Percentiles rank a stretch among this genome's conserved stretches.
phyloP scores from a whole-genome alignment of 169 alveolate genomes.

The Cryptosporidium xiaoi region DNA sequence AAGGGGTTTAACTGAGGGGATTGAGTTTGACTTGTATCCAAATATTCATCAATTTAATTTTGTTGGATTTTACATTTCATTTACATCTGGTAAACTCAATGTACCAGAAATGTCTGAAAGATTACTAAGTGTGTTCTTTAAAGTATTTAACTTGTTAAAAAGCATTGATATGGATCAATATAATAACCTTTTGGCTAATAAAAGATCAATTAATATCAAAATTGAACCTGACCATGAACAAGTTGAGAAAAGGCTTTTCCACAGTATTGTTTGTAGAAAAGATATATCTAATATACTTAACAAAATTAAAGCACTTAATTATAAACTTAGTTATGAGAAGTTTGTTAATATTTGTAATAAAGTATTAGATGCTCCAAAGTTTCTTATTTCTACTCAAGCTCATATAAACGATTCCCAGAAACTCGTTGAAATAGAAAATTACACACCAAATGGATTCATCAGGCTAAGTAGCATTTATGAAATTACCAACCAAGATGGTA shows the following conservation, averaged over 20 bases:
- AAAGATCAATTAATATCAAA: background rate
- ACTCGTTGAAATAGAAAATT: background rate
- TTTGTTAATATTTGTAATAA: background rate
- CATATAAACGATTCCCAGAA: background rate
- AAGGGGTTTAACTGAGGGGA: background rate
- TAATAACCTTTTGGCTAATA: background rate
- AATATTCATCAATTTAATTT: conserved; percentile 1
- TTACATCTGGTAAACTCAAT: background rate
- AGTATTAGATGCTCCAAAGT: conserved; percentile 10
- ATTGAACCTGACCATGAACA: conserved; percentile 2
- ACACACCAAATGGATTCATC: conserved; percentile 4
- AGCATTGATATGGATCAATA: background rate
- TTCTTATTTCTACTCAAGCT: conserved; percentile 13
- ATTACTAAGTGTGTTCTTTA: background rate
- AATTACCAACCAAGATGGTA: background rate
- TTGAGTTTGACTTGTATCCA: conserved; percentile 14
- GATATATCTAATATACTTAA: background rate
- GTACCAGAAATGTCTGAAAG: conserved; percentile 3
- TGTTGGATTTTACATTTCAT: background rate
- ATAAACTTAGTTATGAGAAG: background rate
- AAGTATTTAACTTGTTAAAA: background rate
- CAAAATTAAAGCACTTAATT: background rate
- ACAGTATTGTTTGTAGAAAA: conserved; percentile 7
- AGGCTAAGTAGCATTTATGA: background rate
- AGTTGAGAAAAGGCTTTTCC: background rate